phyloP scores from a whole-genome alignment of 257 asterid genomes.

The Nicotiana undulata region DNA sequence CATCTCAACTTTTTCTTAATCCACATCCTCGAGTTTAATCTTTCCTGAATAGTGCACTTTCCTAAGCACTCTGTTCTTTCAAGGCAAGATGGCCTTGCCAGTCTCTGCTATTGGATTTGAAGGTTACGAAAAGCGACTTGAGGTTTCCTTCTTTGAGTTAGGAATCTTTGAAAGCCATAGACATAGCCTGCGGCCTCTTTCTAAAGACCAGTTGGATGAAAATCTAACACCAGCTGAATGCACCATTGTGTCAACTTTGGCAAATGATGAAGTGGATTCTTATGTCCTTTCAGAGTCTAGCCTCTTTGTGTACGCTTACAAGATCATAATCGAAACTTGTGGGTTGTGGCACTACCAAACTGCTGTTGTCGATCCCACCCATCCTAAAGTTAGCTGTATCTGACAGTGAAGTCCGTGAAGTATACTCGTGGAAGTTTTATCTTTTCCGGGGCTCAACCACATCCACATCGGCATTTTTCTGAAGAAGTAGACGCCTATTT shows the following conservation, averaged over 20 bases:
- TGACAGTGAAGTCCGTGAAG: slow-evolving; percentile 10
- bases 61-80: slow-evolving; percentile 12
- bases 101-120: too few species aligned
- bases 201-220: slow-evolving; percentile 4
- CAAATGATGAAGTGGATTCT: background rate
- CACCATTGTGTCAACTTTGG: slow-evolving; percentile 23
- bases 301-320: too few species aligned
- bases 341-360: background rate
- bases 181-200: too few species aligned
- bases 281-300: too few species aligned
- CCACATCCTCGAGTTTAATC: slow-evolving; percentile 2
- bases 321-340: too few species aligned
- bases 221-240: slow-evolving; percentile 22
- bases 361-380: slow-evolving; percentile 31
- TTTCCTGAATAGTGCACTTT: background rate
- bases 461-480: slow-evolving; percentile 29
- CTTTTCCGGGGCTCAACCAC: slow-evolving; percentile 32
- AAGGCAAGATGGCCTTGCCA: background rate
- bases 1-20: background rate
- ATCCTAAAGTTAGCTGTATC: slow-evolving; percentile 22
- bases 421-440: slow-evolving; percentile 34
- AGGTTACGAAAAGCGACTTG: too few species aligned
- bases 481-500: slow-evolving; percentile 34
- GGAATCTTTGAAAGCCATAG: background rate
- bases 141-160: too few species aligned